phyloP scores from a whole-genome alignment of 495 filamentous ascomycete genomes.

The Hypoxylon lienhwacheense region DNA sequence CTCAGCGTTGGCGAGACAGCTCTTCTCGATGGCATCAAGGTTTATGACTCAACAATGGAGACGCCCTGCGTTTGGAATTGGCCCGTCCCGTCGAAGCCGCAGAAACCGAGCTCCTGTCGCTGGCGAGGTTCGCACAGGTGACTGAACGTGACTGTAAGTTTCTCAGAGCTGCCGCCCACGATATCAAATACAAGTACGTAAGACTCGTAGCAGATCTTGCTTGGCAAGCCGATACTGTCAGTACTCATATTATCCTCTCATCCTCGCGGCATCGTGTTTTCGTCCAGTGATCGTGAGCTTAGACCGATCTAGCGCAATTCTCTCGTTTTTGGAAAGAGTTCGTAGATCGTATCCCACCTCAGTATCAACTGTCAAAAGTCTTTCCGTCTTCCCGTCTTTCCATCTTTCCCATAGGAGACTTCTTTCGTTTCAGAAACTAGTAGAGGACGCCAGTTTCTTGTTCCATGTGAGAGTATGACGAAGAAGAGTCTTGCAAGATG shows the following conservation, averaged over 20 bases:
- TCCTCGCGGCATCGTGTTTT: slow-evolving; percentile 8
- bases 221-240: slow-evolving; percentile 10
- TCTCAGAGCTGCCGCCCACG: neutral
- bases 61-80: slow-evolving; percentile 24
- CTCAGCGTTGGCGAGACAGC: slow-evolving; percentile 32
- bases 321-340: neutral
- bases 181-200: neutral
- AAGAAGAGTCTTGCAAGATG: neutral
- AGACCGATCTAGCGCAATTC: slow-evolving; percentile 17
- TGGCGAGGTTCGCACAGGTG: slow-evolving; percentile 1
- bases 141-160: too few relatives aligned
- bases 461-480: neutral
- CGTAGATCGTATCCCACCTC: neutral
- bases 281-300: slow-evolving; percentile 14
- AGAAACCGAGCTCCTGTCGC: slow-evolving; percentile 1
- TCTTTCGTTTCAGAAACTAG: neutral
- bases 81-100: slow-evolving; percentile 2
- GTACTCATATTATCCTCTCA: slow-evolving; percentile 3
- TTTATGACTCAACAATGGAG: slow-evolving; percentile 26
- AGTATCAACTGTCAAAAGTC: too few relatives aligned
- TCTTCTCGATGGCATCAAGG: slow-evolving; percentile 12
- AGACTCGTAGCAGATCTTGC: neutral
- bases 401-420: neutral
- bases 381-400: too few relatives aligned
- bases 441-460: neutral